Evolutionary conservation across 2,329 filamentous ascomycete species (phyloP).

Genomic region (Sporothrix globosa): DNA sequence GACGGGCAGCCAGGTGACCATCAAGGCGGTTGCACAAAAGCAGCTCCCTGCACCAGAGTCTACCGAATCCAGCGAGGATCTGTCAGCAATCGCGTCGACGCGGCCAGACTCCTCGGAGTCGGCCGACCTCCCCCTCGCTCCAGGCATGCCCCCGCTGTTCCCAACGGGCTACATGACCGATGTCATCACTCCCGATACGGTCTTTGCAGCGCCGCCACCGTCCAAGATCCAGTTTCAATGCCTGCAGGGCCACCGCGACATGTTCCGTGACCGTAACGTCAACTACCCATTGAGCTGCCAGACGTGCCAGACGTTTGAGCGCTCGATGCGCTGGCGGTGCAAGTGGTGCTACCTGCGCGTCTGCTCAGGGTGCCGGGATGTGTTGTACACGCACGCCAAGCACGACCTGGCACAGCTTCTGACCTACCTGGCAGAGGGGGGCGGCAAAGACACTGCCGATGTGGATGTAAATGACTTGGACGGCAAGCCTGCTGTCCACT

Average conservation of each 20-base stretch:
- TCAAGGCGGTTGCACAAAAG: constrained; percentile 15
- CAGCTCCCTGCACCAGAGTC: not conserved
- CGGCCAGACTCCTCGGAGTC: constrained; percentile 1
- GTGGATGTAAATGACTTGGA: not conserved
- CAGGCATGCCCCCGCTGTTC: constrained; percentile 38
- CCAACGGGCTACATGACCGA: constrained; percentile 38
- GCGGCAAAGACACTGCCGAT: not conserved
- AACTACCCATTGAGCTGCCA: constrained; percentile 59
- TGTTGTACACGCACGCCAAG: constrained; percentile 48
- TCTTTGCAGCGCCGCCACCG: constrained; percentile 51
- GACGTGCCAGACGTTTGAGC: constrained; percentile 54
- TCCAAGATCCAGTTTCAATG: constrained; percentile 49
- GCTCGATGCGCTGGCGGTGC: constrained; percentile 53
- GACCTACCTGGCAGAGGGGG: constrained; percentile 25
- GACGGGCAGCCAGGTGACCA: constrained; percentile 32
- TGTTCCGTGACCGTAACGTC: constrained; percentile 54
- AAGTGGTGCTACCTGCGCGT: constrained; percentile 57
- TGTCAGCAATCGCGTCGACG: not conserved
- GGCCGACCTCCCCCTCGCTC: constrained; percentile 1
- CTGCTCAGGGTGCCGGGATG: constrained; percentile 53
- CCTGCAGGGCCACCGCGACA: constrained; percentile 52
- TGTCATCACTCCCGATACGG: constrained; percentile 42
- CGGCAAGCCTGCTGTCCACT: not conserved
- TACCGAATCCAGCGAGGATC: not conserved
- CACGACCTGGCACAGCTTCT: constrained; percentile 52